phyloP scores from a whole-genome alignment of 305 asterid genomes.

The Rubia occidens region DNA sequence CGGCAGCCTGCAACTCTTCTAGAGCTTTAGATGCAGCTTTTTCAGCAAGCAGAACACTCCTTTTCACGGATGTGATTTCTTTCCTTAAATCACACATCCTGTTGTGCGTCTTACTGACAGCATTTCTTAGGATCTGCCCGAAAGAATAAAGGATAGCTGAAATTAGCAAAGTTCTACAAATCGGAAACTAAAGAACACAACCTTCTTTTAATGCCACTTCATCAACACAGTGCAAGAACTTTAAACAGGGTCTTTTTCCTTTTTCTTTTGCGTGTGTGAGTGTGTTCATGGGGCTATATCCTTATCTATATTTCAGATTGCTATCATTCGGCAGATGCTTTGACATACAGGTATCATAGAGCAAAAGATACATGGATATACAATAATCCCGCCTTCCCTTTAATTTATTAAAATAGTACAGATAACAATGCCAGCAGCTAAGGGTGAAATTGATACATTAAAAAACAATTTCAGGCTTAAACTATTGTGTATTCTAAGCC shows the following conservation, averaged over 20 bases:
- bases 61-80: conserved; percentile 63
- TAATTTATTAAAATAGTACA: background rate
- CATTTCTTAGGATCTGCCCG: conserved; percentile 68
- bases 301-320: too few relatives aligned
- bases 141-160: conserved; percentile 12
- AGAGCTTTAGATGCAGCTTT: conserved; percentile 68
- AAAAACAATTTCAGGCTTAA: background rate
- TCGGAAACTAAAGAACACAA: background rate
- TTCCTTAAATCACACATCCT: conserved; percentile 83
- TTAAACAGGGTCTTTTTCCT: background rate
- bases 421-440: background rate
- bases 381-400: background rate
- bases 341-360: background rate
- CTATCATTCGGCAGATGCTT: background rate
- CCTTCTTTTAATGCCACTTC: conserved; percentile 1
- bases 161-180: conserved; percentile 17
- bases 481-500: too few relatives aligned
- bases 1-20: conserved; percentile 66
- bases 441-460: background rate
- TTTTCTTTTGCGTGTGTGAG: background rate
- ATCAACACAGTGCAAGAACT: too few relatives aligned
- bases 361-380: background rate
- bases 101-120: conserved; percentile 77
- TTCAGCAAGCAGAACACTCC: conserved; percentile 42
- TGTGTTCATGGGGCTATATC: background rate